Percentiles rank a stretch among this genome's conserved stretches.
phyloP scores from a whole-genome alignment of 106 monocot species.

The Dendrobium catenatum region DNA sequence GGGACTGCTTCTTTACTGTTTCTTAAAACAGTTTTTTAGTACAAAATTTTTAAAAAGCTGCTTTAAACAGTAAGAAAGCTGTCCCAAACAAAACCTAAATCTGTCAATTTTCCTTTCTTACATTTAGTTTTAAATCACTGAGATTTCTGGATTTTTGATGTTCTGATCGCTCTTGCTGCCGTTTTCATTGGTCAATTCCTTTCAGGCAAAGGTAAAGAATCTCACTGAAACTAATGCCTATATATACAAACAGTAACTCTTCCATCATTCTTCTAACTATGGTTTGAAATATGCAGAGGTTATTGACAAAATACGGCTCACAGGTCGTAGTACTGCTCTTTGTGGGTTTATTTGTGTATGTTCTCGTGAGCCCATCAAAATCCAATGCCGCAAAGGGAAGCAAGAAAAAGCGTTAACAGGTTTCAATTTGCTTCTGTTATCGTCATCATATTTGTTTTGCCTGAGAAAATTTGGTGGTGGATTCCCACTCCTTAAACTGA shows the following conservation, averaged over 20 bases:
- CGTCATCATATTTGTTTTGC: too few species aligned
- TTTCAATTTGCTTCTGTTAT: neutral
- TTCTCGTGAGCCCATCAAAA: conserved; percentile 73
- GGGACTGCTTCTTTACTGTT: too few species aligned
- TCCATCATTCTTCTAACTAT: neutral
- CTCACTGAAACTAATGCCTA: neutral
- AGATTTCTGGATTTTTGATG: neutral
- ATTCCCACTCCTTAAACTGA: neutral
- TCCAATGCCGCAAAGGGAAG: conserved; percentile 38
- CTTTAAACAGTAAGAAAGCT: too few species aligned
- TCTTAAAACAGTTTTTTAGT: too few species aligned
- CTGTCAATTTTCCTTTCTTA: neutral
- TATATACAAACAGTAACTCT: neutral
- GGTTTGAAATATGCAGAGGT: conserved; percentile 41
- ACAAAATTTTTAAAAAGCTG: too few species aligned
- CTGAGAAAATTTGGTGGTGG: neutral
- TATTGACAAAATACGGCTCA: conserved; percentile 70
- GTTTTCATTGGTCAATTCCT: neutral
- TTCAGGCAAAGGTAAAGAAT: conserved; percentile 56
- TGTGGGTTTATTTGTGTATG: conserved; percentile 64
- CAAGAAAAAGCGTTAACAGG: conserved; percentile 75
- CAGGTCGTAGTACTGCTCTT: conserved; percentile 60
- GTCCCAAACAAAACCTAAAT: neutral
- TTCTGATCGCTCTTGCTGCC: neutral
- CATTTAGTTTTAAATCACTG: neutral